A percentile compares a stretch with the other conserved stretches of the same genome.
Evolutionary conservation across 2,329 filamentous ascomycete genomes (phyloP).

Genomic region (Cladophialophora carrionii): DNA sequence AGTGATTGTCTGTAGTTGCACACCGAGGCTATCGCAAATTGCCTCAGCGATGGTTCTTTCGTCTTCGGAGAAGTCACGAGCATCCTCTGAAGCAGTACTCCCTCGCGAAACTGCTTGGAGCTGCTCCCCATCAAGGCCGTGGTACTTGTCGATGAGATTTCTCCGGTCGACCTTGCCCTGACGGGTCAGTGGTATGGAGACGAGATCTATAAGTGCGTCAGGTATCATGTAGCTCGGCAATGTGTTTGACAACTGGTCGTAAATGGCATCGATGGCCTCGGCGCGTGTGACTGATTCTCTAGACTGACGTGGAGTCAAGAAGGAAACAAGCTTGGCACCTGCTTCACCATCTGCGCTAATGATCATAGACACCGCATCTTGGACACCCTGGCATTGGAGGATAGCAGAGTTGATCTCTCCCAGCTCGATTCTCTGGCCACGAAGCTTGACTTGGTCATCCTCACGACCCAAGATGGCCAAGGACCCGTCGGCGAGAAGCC

Average conservation of each 20-base stretch:
- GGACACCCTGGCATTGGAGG: constrained; percentile 55
- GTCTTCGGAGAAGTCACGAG: constrained; percentile 41
- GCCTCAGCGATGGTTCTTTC: constrained; percentile 62
- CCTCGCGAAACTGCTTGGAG: constrained; percentile 45
- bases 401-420: constrained; percentile 71
- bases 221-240: constrained; percentile 82
- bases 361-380: constrained; percentile 68
- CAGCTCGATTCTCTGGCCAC: constrained; percentile 78
- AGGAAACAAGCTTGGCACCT: constrained; percentile 65
- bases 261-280: constrained; percentile 51
- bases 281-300: constrained; percentile 10
- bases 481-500: constrained; percentile 75
- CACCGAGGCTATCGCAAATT: constrained; percentile 57
- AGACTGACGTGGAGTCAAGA: constrained; percentile 58
- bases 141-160: constrained; percentile 56
- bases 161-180: constrained; percentile 74
- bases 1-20: constrained; percentile 55
- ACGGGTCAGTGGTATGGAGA: constrained; percentile 68
- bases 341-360: constrained; percentile 45
- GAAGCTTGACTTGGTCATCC: constrained; percentile 80
- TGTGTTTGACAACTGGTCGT: constrained; percentile 56
- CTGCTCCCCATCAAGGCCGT: constrained; percentile 50
- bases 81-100: constrained; percentile 6
- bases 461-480: constrained; percentile 72
- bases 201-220: constrained; percentile 70